Base-by-base conservation (phyloP, 2,329 filamentous ascomycete genomes). In the Mollisia scopiformis region DNA sequence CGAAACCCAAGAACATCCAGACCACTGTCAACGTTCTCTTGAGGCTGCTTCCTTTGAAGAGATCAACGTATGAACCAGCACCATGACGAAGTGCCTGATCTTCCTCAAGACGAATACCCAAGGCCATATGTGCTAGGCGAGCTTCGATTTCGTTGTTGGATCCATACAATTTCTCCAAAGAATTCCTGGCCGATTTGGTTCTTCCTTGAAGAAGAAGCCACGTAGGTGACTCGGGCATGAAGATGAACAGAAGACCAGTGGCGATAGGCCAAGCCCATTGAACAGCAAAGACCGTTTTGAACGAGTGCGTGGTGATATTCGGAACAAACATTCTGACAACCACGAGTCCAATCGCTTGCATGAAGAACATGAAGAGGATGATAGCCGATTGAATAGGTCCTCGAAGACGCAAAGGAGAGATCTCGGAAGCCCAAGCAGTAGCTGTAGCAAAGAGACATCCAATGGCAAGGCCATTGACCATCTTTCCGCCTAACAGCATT, bases 21-120 rank as follows among this genome's bases (percentile, higher is more conserved):
- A 76, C 66, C 19, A 76, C 74, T 41, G 76, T 76, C 33, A 75
- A 63, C 0, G 75, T 76, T 25, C 75, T 71, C 49, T 72, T 71
- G 37, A 71, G 58, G 60, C 77, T 73, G 7, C 59, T 59, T 7
- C 67, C 67, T 39, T 70, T 57, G 69, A 77, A 76, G 56, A 73
- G 75, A 50, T 73, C 63, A 5, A 62, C 52, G 60, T 71, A 76
- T 0, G 71, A 68, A 25, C 58, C 49, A 11, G 53, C 28, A 2
- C 58, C 63, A 49, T 58, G 55, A 19, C 49, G 58, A 4, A 49
- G 41, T 3, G 53, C 50, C 14, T 57, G 35, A 25, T 65, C 56
- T 30, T 59, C 57, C 49, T 63, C 61, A 6, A 63, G 54, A 10
- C 59, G 59, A 30, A 65, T 63, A 2, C 59, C 58, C n/a, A 58